phyloP scores from a whole-genome alignment of 768 basidiomycete species.

The Leccinum fibrillosum region DNA sequence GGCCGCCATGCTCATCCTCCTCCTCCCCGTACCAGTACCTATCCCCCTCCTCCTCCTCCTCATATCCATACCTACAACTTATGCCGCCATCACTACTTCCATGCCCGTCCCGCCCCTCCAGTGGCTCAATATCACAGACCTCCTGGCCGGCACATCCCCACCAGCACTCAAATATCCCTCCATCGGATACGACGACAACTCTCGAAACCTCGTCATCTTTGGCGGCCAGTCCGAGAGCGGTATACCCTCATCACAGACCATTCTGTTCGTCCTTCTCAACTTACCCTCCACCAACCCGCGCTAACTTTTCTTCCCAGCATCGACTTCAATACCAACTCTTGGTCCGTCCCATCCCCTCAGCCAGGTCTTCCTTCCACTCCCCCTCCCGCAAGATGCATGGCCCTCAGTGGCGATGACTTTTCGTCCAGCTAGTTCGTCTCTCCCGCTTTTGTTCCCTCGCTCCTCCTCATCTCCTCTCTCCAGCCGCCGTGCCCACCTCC shows the following conservation, averaged over 20 bases:
- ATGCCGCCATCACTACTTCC: constrained; percentile 43
- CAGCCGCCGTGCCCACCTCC: constrained; percentile 71
- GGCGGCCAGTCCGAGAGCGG: constrained; percentile 72
- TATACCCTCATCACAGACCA: constrained; percentile 60
- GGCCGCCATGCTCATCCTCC: neutral
- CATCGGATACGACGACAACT: constrained; percentile 52
- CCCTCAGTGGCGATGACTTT: constrained; percentile 63
- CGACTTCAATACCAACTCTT: constrained; percentile 56
- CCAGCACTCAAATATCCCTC: constrained; percentile 70
- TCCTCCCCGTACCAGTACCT: neutral
- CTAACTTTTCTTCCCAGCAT: constrained; percentile 41
- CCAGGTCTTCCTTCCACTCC: constrained; percentile 38
- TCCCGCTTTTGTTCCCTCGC: constrained; percentile 9
- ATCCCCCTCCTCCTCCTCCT: constrained; percentile 7
- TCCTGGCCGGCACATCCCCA: constrained; percentile 50
- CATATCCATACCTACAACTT: constrained; percentile 7
- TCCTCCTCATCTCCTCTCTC: constrained; percentile 12
- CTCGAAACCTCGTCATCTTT: constrained; percentile 64
- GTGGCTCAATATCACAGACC: constrained; percentile 68
- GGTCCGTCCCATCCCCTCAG: constrained; percentile 58
- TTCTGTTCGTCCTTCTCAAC: constrained; percentile 46
- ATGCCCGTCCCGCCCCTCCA: constrained; percentile 42
- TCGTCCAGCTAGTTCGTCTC: constrained; percentile 77
- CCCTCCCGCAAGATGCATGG: constrained; percentile 64
- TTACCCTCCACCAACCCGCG: neutral